A percentile compares a stretch with the other conserved stretches of the same genome.
These are phyloP conservation scores for Penicillium fimorum DNA, from an alignment of 495 filamentous ascomycete species.

Conservation along the genomic window DNA sequence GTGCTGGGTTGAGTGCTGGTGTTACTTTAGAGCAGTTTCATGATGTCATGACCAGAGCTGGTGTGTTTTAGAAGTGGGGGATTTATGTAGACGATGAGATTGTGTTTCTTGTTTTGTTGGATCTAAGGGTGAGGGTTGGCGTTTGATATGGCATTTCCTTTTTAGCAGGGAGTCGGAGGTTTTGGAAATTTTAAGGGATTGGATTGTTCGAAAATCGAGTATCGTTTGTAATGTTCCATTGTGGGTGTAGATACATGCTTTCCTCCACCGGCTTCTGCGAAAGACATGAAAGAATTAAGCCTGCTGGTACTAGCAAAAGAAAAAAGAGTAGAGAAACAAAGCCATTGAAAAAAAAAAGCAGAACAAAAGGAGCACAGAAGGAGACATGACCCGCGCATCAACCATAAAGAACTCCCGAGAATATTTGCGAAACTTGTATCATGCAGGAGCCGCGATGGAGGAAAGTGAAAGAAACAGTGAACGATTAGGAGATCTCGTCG, in stretches of 20 bases:
- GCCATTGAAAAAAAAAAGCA: slow-evolving; percentile 12
- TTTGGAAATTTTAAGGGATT: not conserved
- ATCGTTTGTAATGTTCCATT: slow-evolving; percentile 17
- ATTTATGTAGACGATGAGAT: not conserved
- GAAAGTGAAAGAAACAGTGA: slow-evolving; percentile 5
- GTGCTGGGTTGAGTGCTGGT: slow-evolving; percentile 64
- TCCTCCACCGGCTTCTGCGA: slow-evolving; percentile 17
- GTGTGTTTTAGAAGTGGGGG: slow-evolving; percentile 59
- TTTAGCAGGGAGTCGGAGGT: slow-evolving; percentile 19
- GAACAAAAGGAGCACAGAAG: slow-evolving; percentile 15
- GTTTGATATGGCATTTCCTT: slow-evolving; percentile 10
- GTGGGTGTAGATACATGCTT: slow-evolving; percentile 27
- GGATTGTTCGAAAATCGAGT: not conserved
- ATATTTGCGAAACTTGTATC: slow-evolving; percentile 9
- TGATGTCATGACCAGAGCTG: slow-evolving; percentile 79
- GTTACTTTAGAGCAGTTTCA: slow-evolving; percentile 80
- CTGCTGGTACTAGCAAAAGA: slow-evolving; percentile 10
- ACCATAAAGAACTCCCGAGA: slow-evolving; percentile 21
- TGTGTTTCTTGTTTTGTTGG: not conserved
- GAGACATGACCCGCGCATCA: slow-evolving; percentile 34
- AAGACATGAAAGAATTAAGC: slow-evolving; percentile 23
- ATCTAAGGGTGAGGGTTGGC: slow-evolving; percentile 12
- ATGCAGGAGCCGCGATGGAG: slow-evolving; percentile 2
- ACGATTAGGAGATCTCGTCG: slow-evolving; percentile 50
- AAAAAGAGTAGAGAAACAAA: slow-evolving; percentile 16